Base-by-base conservation (phyloP, 345 rosid genomes). In the Bruguiera gymnorhiza region DNA sequence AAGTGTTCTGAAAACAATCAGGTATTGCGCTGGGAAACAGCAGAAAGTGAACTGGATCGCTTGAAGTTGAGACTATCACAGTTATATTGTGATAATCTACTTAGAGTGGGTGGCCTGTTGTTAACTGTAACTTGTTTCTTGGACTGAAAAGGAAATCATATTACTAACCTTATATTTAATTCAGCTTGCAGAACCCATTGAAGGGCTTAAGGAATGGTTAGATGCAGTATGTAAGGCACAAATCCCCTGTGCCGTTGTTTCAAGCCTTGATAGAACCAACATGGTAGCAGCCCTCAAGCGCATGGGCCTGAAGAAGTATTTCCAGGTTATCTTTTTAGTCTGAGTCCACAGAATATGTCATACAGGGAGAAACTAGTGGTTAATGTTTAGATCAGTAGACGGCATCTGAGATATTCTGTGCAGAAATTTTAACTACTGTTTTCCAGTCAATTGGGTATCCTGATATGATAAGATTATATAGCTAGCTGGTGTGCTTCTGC, bases 211-310 rank as follows among this genome's bases (percentile, higher is more conserved):
- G 80, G 96, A 89, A 65, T 94, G 98, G 98, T 89, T 94, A 7
- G 97, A 94, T 67, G 96, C 95, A 43, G 87, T 94, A 27, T 74
- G 80, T 66, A 89, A 84, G 51, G 91, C 92, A 65, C 82, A 88
- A 34, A 86, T 94, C 74, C 98, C 97, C 70, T 94, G 98, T 75
- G 98, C 98, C 66, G 85, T 94, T 70, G 98, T 94, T 73, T 91
- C 98, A 64, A 83, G 91, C 77, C 88, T 94, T 62, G 95, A 91
- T 76, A 85, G 97, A 37, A 87, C 76, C 68, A 89, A 73, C 79
- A 87, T 93, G 97, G 83, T 87, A 3, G 82, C 73, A 56, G 84
- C 91, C 43, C 83, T 94, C 51, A 90, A 91, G 54, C 84, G 81
- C 20, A 81, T 91, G 91, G 90, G 87, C 54, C 93, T 94, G 60